Evolutionary conservation across 208 protist species (phyloP).

Genomic region (Histomonas meleagridis): DNA sequence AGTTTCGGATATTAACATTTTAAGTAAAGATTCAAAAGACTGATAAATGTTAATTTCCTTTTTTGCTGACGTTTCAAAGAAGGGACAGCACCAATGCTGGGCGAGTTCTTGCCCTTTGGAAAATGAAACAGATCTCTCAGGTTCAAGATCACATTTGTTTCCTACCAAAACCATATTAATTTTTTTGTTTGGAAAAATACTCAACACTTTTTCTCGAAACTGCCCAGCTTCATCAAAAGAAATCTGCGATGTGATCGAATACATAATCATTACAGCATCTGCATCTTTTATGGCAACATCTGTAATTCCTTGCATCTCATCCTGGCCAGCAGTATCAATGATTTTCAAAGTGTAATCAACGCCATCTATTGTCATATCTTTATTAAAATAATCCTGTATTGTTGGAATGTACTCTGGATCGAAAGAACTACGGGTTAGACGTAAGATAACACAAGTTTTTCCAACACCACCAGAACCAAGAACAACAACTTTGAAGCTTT

Average conservation of each 20-base stretch:
- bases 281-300: slow-evolving; percentile 25
- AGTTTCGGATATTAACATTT: no score
- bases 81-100: slow-evolving; percentile 50
- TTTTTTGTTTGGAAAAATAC: background rate
- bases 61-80: slow-evolving; percentile 61
- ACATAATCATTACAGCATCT: background rate
- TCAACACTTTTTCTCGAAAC: background rate
- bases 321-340: slow-evolving; percentile 34
- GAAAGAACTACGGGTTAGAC: background rate
- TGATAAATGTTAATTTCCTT: slow-evolving; percentile 59
- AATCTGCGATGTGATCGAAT: slow-evolving; percentile 2
- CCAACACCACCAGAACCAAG: slow-evolving; percentile 34
- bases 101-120: slow-evolving; percentile 27
- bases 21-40: background rate
- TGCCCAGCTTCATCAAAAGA: slow-evolving; percentile 23
- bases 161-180: background rate
- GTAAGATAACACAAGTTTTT: background rate
- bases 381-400: slow-evolving; percentile 33
- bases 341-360: background rate
- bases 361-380: background rate
- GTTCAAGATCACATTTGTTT: background rate
- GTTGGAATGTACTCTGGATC: slow-evolving; percentile 30
- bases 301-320: slow-evolving; percentile 1
- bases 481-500: slow-evolving; percentile 1
- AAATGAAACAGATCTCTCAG: background rate